Evolutionary conservation across 257 asterid genomes (phyloP).

Genomic region (Phtheirospermum japonicum): DNA sequence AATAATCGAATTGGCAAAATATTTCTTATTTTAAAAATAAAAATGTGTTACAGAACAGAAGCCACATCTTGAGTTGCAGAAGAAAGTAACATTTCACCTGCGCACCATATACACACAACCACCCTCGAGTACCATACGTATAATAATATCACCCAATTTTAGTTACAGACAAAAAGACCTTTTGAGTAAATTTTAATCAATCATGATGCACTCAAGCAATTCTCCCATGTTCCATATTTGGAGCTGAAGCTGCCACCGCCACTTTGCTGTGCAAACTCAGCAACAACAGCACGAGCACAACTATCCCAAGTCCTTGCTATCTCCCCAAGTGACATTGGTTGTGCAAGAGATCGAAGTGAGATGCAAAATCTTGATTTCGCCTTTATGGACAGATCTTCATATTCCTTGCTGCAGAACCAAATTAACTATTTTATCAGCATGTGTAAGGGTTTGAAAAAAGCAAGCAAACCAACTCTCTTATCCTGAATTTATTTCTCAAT

Average conservation of each 20-base stretch:
- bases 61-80: too few species aligned
- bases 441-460: background rate
- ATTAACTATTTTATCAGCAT: constrained; percentile 6
- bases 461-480: too few species aligned
- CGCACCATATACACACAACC: too few species aligned
- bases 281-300: constrained; percentile 67
- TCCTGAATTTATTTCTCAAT: too few species aligned
- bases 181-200: background rate
- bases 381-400: constrained; percentile 66
- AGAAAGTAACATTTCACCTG: too few species aligned
- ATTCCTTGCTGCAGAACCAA: constrained; percentile 56
- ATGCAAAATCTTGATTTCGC: constrained; percentile 70
- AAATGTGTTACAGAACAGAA: too few species aligned
- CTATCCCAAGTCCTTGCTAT: constrained; percentile 83
- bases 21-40: too few species aligned
- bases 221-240: constrained; percentile 78
- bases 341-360: constrained; percentile 65
- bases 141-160: too few species aligned
- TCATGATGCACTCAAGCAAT: constrained; percentile 61
- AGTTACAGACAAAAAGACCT: too few species aligned
- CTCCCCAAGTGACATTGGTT: constrained; percentile 73
- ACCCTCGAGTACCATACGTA: too few species aligned
- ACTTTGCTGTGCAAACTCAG: constrained; percentile 65
- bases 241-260: constrained; percentile 92
- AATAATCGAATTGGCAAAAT: too few species aligned